Evolutionary conservation across 345 rosid genomes (phyloP), one percentile per base, ranked within the genome.

Genomic region (Turnera subulata): DNA sequence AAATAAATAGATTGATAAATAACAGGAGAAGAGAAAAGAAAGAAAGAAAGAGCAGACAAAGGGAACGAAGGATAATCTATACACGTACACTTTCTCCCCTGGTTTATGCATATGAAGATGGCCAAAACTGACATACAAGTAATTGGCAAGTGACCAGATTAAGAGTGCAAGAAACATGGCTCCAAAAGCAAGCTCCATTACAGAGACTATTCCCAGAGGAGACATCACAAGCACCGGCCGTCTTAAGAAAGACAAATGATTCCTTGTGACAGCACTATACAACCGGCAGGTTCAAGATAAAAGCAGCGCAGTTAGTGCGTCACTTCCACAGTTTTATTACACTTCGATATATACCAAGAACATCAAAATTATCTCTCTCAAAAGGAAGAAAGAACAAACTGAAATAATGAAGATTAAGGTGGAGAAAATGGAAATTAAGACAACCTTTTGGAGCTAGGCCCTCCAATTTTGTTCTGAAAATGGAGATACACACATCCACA

Each of bases 401-500:
- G n/a, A n/a, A n/a, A n/a, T n/a, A n/a, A n/a, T n/a, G n/a, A n/a
- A n/a, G n/a, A n/a, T n/a, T n/a, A n/a, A n/a, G n/a, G n/a, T n/a
- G n/a, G n/a, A 40, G 13, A 40, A 11, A 5, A 40, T 40, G 45
- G 2, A 10, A 10, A 12, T 11, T 2, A 23, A 39, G 14, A 55
- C 46, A 15, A 71, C 82, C 72, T 63, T 35, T 50, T 59, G 63
- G 63, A 63, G 29, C 6, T 33, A 46, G 65, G 55, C 20, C 12
- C 44, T 56, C 48, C 60, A 3, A 68, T 55, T 56, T 65, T 71
- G 60, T 72, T 78, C 67, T 69, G 71, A 42, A 76, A 55, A 69
- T 85, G 89, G 61, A 85, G 83, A 75, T 76, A 77, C 46, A 79
- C 32, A 54, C 94, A 80, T 46, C 87, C 86, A 39, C 80, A 53